phyloP scores from a whole-genome alignment of 23 red algal genomes.

The Gracilaria gracilis region DNA sequence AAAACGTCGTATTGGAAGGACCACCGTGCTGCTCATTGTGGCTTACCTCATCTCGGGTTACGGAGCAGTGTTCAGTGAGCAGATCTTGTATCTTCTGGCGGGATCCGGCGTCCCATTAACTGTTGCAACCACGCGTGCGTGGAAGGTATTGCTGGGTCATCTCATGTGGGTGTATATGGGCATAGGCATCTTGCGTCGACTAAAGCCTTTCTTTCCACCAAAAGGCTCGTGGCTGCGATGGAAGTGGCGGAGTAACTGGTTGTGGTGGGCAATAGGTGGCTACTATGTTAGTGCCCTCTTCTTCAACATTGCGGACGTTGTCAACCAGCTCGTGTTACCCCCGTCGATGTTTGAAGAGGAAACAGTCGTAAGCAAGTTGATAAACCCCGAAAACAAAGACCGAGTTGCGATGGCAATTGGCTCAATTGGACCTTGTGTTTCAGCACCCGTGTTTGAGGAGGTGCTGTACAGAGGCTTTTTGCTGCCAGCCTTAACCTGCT shows the following conservation, averaged over 20 bases:
- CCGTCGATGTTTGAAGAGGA: slow-evolving; percentile 93
- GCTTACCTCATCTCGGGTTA: slow-evolving; percentile 98
- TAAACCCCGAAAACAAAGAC: slow-evolving; percentile 99
- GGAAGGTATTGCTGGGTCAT: slow-evolving; percentile 97
- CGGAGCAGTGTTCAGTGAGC: slow-evolving; percentile 90
- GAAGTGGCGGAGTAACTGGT: slow-evolving; percentile 90
- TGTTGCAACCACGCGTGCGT: slow-evolving; percentile 89
- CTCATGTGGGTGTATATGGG: slow-evolving; percentile 99
- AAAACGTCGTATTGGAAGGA: slow-evolving; percentile 77
- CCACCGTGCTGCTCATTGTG: slow-evolving; percentile 83
- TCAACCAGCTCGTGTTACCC: slow-evolving; percentile 95
- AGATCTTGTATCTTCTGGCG: slow-evolving; percentile 83
- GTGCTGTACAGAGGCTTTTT: slow-evolving; percentile 97
- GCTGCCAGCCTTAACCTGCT: slow-evolving; percentile 87
- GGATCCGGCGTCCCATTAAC: slow-evolving; percentile 92
- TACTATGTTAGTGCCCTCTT: slow-evolving; percentile 96
- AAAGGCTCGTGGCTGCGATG: slow-evolving; percentile 89
- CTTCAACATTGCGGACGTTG: slow-evolving; percentile 94
- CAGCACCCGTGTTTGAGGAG: slow-evolving; percentile 99
- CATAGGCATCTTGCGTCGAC: slow-evolving; percentile 87
- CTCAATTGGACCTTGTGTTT: slow-evolving; percentile 95
- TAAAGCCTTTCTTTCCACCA: slow-evolving; percentile 98
- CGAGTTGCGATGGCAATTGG: slow-evolving; percentile 96
- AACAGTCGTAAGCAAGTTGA: slow-evolving; percentile 98
- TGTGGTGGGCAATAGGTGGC: slow-evolving; percentile 97